phyloP scores from a whole-genome alignment of 495 filamentous ascomycete species.

The Xylaria grammica region DNA sequence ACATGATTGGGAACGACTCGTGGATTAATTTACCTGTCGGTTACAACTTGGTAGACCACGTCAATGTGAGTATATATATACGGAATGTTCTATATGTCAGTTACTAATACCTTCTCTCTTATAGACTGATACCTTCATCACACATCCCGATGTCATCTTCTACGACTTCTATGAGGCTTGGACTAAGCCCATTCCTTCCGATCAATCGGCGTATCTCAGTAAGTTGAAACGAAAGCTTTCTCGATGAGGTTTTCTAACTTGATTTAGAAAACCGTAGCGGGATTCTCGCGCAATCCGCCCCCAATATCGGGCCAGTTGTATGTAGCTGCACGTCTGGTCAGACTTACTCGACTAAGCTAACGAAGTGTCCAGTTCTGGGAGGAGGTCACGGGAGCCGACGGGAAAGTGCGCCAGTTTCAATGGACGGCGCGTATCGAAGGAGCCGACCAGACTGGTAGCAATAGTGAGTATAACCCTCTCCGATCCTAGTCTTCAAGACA shows the following conservation, averaged over 20 bases:
- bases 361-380: conserved; percentile 53
- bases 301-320: conserved; percentile 67
- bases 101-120: not conserved
- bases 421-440: conserved; percentile 70
- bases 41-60: conserved; percentile 74
- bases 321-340: conserved; percentile 26
- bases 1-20: conserved; percentile 54
- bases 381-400: conserved; percentile 63
- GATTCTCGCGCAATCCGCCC: conserved; percentile 71
- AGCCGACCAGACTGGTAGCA: conserved; percentile 47
- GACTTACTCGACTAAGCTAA: conserved; percentile 16
- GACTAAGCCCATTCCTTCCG: conserved; percentile 46
- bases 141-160: conserved; percentile 62
- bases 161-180: conserved; percentile 72
- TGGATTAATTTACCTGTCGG: conserved; percentile 81
- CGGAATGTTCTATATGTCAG: not conserved
- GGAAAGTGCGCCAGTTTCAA: conserved; percentile 68
- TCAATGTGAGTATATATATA: conserved; percentile 52
- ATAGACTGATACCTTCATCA: conserved; percentile 68
- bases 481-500: not conserved
- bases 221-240: conserved; percentile 18
- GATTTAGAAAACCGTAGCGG: conserved; percentile 58
- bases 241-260: conserved; percentile 29
- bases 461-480: conserved; percentile 36
- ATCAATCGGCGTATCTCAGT: conserved; percentile 46